Evolutionary conservation across 108 stramenopile genomes (phyloP).

Genomic region (Cyclotella baltica): DNA sequence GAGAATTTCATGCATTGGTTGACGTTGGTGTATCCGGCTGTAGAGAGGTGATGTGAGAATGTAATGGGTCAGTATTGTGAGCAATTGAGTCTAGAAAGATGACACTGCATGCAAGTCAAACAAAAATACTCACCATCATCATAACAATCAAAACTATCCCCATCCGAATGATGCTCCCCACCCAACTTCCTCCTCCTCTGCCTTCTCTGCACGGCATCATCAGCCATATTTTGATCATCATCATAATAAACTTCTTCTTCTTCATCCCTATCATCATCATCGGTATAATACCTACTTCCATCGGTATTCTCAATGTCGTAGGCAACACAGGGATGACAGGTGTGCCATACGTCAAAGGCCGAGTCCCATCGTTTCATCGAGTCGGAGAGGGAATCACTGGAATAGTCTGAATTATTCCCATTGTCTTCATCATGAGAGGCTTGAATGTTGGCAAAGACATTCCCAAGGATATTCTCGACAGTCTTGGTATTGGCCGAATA

Average conservation of each 20-base stretch:
- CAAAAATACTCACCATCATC: slow-evolving; percentile 27
- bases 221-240: no score
- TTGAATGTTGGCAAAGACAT: slow-evolving; percentile 44
- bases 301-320: slow-evolving; percentile 56
- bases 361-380: slow-evolving; percentile 50
- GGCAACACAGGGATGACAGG: slow-evolving; percentile 72
- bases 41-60: neutral
- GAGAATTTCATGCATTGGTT: slow-evolving; percentile 82
- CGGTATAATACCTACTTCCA: slow-evolving; percentile 24
- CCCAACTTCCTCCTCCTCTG: slow-evolving; percentile 12
- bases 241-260: no score
- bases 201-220: no score
- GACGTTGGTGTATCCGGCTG: slow-evolving; percentile 55
- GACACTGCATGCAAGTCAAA: neutral
- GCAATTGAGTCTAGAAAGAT: neutral
- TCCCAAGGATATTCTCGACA: slow-evolving; percentile 57
- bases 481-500: slow-evolving; percentile 37
- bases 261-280: slow-evolving; percentile 21
- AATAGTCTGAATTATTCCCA: slow-evolving; percentile 23
- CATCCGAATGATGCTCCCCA: slow-evolving; percentile 16
- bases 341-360: slow-evolving; percentile 53
- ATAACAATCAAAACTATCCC: slow-evolving; percentile 41
- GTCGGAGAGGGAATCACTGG: slow-evolving; percentile 26
- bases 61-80: neutral
- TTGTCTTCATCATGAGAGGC: slow-evolving; percentile 27